Base-by-base conservation (phyloP, 331 rosid species). In the Quercus tomentella region DNA sequence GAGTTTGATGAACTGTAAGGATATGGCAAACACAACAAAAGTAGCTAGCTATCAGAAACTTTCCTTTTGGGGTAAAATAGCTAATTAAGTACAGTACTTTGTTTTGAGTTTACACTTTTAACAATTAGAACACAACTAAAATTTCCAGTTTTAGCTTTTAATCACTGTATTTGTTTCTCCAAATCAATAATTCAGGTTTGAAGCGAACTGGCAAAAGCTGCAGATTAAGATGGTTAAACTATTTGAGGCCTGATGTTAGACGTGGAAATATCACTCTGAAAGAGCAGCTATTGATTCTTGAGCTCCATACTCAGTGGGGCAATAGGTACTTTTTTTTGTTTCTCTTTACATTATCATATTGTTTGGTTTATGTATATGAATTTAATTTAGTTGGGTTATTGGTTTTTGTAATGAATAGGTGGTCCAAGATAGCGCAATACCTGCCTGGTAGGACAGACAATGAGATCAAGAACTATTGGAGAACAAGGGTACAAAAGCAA, bases 401-500 rank as follows among this genome's bases (percentile, higher is more conserved):
- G 33, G 62, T n/a, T 11, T 31, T 11, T 68, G 20, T 41, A 9
- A 41, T 2, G 8, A 8, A 41, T 6, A 95, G 99, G 89, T 96
- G 99, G 99, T 93, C 99, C 21, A 93, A 90, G 75, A 96, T 96
- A 76, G 99, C 98, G 5, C 92, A 93, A 52, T 87, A 73, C 52
- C 75, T 96, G 80, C 97, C 98, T 0, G 99, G 99, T 1, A 89
- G 99, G 76, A 93, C 98, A 8, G 99, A 96, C 80, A 96, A 96
- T 30, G 99, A 96, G 84, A 90, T 96, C 21, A 96, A 96, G 80
- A 96, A 96, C 77, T 96, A 90, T 30, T 96, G 99, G 99, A 91
- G 99, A 81, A 96, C 99, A 0, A 82, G 98, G 58, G 98, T 96
- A 55, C 94, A 93, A 79, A 96, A 93, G 91, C 99, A 89, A 62